phyloP scores from a whole-genome alignment of 495 filamentous ascomycete genomes.

The Cercophora scortea region DNA sequence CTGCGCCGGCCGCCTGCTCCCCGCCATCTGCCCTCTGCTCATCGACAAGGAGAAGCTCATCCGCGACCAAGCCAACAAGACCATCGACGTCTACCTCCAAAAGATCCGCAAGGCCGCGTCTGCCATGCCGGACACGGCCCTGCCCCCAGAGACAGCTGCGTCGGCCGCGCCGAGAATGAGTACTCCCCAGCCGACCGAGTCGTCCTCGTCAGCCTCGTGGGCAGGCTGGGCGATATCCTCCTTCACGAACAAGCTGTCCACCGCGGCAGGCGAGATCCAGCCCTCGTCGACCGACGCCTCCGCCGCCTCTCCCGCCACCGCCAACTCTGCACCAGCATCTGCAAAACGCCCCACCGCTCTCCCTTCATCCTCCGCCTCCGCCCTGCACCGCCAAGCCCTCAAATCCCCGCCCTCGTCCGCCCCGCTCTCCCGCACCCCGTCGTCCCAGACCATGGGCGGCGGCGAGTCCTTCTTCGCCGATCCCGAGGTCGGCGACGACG shows the following conservation, averaged over 20 bases:
- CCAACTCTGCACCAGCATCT: constrained; percentile 10
- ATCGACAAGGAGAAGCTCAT: constrained; percentile 90
- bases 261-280: constrained; percentile 79
- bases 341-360: constrained; percentile 11
- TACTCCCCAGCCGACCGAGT: constrained; percentile 53
- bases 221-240: constrained; percentile 97
- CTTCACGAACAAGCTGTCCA: constrained; percentile 89
- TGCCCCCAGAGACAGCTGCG: constrained; percentile 43
- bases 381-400: constrained; percentile 44
- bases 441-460: constrained; percentile 32
- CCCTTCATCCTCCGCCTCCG: constrained; percentile 41
- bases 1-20: constrained; percentile 74
- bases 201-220: constrained; percentile 55
- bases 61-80: constrained; percentile 85
- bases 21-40: constrained; percentile 66
- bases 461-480: constrained; percentile 37
- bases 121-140: constrained; percentile 71
- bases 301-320: constrained; percentile 4
- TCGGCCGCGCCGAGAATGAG: constrained; percentile 59
- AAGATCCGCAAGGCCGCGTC: constrained; percentile 69
- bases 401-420: constrained; percentile 36
- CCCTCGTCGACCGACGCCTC: constrained; percentile 1
- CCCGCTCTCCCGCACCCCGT: constrained; percentile 33
- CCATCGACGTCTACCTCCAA: constrained; percentile 80
- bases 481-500: constrained; percentile 34